A percentile compares a stretch with the other conserved stretches of the same genome.
phyloP scores from a whole-genome alignment of 305 asterid genomes.

The Fraxinus sp. region DNA sequence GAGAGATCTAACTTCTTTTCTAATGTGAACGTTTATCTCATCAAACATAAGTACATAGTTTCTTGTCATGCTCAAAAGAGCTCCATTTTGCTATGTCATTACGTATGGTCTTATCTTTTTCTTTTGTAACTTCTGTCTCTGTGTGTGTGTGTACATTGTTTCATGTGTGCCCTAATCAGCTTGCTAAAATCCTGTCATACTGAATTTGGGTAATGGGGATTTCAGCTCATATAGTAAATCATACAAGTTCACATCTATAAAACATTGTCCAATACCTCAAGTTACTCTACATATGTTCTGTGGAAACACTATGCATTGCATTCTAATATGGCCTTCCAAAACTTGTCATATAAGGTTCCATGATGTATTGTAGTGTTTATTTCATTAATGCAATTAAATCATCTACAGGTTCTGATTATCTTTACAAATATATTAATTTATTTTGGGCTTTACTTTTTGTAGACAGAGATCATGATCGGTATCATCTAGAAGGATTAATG shows the following conservation, averaged over 20 bases:
- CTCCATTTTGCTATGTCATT: background rate
- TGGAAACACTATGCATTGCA: background rate
- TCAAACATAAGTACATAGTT: background rate
- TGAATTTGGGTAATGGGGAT: background rate
- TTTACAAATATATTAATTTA: constrained; percentile 1
- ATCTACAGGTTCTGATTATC: background rate
- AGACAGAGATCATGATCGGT: constrained; percentile 85
- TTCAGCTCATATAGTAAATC: background rate
- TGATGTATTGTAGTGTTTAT: background rate
- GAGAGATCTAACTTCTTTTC: background rate
- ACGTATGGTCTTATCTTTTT: background rate
- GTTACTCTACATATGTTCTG: background rate
- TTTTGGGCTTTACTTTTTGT: constrained; percentile 19
- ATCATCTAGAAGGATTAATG: constrained; percentile 89
- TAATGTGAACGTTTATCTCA: background rate
- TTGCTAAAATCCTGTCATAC: background rate
- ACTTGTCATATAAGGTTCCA: background rate
- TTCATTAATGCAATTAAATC: background rate
- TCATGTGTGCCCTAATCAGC: background rate
- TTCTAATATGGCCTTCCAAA: background rate
- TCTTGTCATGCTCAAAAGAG: background rate
- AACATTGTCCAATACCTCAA: background rate
- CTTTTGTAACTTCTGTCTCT: background rate
- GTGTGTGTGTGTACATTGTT: background rate
- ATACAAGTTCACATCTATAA: background rate